phyloP scores from a whole-genome alignment of 345 rosid species.

The Eucalyptus grandis region DNA sequence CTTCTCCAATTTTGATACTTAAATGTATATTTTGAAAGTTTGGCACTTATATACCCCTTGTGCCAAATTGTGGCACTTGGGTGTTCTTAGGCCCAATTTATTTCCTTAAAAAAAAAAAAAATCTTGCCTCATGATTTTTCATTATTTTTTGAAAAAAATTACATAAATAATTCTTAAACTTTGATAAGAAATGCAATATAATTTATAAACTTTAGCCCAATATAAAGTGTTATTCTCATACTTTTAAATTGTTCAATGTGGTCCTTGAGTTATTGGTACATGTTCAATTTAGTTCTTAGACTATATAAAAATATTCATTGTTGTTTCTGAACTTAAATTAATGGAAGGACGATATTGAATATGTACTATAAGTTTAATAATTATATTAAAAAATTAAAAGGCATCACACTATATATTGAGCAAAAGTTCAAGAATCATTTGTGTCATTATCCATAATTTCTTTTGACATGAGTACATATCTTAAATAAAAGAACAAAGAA shows the following conservation, averaged over 20 bases:
- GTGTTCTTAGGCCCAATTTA: not conserved
- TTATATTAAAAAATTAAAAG: too few relatives aligned
- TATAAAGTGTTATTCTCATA: rapidly evolving
- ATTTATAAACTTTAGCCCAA: not conserved
- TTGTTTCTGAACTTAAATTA: not conserved
- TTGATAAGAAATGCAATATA: not conserved
- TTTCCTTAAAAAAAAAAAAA: too few relatives aligned
- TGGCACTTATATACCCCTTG: rapidly evolving
- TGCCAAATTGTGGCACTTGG: too few relatives aligned
- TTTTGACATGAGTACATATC: not conserved
- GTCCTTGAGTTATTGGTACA: rapidly evolving
- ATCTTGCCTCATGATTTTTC: not conserved
- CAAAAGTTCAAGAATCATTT: not conserved
- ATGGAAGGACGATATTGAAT: not conserved
- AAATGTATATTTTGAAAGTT: too few relatives aligned
- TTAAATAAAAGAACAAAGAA: not conserved
- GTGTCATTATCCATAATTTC: not conserved
- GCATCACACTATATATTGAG: not conserved
- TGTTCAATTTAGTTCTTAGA: not conserved
- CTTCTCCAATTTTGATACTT: too few relatives aligned
- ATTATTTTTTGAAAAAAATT: not conserved
- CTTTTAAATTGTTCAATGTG: not conserved
- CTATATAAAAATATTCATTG: not conserved
- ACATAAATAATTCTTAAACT: not conserved
- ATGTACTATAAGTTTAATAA: too few relatives aligned